These are phyloP conservation scores for Gastrolobium villosum DNA, from an alignment of 306 rosid genomes.

Conservation along the genomic window DNA sequence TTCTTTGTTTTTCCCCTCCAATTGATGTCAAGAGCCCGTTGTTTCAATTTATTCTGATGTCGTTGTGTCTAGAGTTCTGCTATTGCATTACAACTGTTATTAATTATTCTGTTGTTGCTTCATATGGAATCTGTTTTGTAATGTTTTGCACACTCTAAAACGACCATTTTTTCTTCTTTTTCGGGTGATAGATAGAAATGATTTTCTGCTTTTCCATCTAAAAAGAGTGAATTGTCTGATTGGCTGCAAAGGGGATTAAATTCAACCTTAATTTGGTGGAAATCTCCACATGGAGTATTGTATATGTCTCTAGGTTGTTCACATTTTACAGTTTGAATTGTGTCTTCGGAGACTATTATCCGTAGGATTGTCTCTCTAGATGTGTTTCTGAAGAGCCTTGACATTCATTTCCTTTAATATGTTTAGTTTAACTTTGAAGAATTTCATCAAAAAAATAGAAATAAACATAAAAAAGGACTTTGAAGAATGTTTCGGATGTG, in stretches of 20 bases:
- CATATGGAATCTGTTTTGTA: conserved; percentile 16
- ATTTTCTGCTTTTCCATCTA: conserved; percentile 34
- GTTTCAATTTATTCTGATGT: not conserved
- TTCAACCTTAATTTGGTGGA: conserved; percentile 20
- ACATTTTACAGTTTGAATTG: conserved; percentile 17
- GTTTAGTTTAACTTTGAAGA: conserved; percentile 3
- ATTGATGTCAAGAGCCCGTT: not conserved
- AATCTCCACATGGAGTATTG: conserved; percentile 10
- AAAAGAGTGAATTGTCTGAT: not conserved
- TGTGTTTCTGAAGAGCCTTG: conserved; percentile 7
- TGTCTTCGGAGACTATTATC: not conserved
- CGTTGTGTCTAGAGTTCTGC: not conserved
- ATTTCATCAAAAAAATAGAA: not conserved
- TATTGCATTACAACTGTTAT: conserved; percentile 19
- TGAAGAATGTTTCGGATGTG: conserved; percentile 4
- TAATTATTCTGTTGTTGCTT: conserved; percentile 9
- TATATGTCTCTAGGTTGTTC: not conserved
- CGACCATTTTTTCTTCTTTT: not conserved
- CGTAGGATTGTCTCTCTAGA: conserved; percentile 5
- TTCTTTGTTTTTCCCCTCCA: not conserved
- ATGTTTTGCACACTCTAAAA: not conserved
- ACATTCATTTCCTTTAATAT: not conserved
- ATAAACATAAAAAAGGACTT: too few relatives aligned
- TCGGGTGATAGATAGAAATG: conserved; percentile 16
- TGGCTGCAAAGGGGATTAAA: not conserved